Evolutionary conservation across 2,329 filamentous ascomycete genomes (phyloP), one percentile per base, ranked within the genome.

Genomic region (Cytospora paraplurivora): DNA sequence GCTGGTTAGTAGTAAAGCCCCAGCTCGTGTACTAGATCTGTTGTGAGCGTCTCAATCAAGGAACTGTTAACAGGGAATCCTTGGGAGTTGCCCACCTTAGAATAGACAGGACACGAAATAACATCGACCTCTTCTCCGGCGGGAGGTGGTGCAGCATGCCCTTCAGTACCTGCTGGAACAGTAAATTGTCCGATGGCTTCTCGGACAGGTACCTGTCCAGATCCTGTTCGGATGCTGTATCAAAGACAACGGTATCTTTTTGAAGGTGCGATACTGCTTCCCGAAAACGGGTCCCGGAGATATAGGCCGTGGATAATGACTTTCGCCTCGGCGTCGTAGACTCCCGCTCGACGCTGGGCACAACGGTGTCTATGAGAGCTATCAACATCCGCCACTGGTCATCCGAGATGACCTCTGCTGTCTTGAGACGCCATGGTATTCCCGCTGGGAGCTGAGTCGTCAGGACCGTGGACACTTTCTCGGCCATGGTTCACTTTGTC

Each of bases 401-500:
- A 7, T 65, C 54, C 35, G 41, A 66, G 32, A 71, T 62, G 13
- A 60, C 47, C 27, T 67, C 62, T 19, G 51, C 41, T 3, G 49
- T 49, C 49, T 66, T 66, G 47, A 64, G 35, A 13, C 62, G 57
- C 64, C 64, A 66, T 58, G 78, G 56, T 53, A 78, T 77, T 0
- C 64, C 64, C 2, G 64, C 56, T 38, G 64, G 64, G 38, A 15
- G 53, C 21, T 64, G 61, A 6, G 56, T n/a, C n/a, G 53, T n/a
- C 35, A 58, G n/a, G 2, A 61, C 34, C 0, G 52, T 52, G 1
- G 55, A 21, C 7, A 49, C 59, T 32, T 53, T 21, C 13, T 54
- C 56, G 3, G 38, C 51, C 62, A 63, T 63, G 2, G 17, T 55
- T 58, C n/a, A 15, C 11, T 21, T 15, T 5, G 12, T 3, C 27